phyloP scores from a whole-genome alignment of 768 basidiomycete species.

The Lactarius deliciosus region DNA sequence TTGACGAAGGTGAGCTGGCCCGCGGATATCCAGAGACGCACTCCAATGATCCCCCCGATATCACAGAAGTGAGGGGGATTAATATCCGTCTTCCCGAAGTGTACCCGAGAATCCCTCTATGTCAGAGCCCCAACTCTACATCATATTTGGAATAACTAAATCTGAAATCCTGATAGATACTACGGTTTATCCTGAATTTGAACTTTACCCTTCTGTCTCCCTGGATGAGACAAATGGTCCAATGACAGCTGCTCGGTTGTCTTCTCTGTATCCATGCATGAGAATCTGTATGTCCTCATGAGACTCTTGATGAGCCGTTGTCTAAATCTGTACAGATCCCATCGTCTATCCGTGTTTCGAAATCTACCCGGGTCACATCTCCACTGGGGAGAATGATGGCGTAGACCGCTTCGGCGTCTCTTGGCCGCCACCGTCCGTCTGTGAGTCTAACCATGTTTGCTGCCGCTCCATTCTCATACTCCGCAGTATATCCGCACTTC shows the following conservation, averaged over 20 bases:
- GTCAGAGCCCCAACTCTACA: constrained; percentile 14
- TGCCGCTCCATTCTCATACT: neutral
- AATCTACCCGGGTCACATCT: constrained; percentile 24
- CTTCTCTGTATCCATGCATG: constrained; percentile 6
- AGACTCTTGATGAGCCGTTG: neutral
- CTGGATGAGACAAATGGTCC: constrained; percentile 1
- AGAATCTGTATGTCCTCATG: constrained; percentile 14
- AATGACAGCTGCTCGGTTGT: neutral
- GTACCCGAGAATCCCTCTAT: constrained; percentile 15
- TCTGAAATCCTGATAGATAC: constrained; percentile 13
- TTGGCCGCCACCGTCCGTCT: constrained; percentile 1
- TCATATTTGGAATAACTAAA: constrained; percentile 5
- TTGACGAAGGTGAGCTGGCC: constrained; percentile 1
- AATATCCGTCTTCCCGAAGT: constrained; percentile 3
- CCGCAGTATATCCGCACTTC: constrained; percentile 33
- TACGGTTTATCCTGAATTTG: constrained; percentile 22
- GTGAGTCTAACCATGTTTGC: constrained; percentile 3
- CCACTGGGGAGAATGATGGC: constrained; percentile 1
- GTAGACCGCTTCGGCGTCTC: constrained; percentile 29
- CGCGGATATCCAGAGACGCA: neutral
- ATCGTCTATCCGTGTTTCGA: constrained; percentile 25
- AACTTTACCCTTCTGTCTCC: constrained; percentile 18
- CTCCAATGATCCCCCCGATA: too few relatives aligned
- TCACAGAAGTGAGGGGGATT: neutral
- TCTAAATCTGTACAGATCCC: constrained; percentile 15